phyloP scores from a whole-genome alignment of 495 filamentous ascomycete species.

The Aspergillus affinis region DNA sequence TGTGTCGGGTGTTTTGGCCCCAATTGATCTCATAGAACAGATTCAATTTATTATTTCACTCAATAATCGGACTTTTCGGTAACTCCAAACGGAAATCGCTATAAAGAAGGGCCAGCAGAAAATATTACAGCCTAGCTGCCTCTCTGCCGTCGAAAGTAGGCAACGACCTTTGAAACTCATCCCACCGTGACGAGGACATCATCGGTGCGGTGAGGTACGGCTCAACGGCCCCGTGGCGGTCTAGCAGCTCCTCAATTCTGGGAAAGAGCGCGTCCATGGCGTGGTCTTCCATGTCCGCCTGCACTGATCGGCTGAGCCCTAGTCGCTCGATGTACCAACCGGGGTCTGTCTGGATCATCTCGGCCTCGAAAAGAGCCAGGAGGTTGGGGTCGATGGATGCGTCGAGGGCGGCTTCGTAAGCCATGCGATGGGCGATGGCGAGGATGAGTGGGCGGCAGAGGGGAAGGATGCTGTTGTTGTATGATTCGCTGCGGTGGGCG shows the following conservation, averaged over 20 bases:
- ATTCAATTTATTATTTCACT: too few relatives aligned
- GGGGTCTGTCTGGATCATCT: slow-evolving; percentile 15
- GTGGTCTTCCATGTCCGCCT: slow-evolving; percentile 5
- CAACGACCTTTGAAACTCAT: neutral
- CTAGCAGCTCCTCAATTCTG: slow-evolving; percentile 1
- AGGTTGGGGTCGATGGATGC: slow-evolving; percentile 22
- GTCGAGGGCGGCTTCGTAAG: slow-evolving; percentile 33
- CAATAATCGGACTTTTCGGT: too few relatives aligned
- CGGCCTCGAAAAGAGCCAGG: slow-evolving; percentile 31
- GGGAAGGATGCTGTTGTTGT: slow-evolving; percentile 29
- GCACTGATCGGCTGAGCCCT: slow-evolving; percentile 1
- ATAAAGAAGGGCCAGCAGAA: too few relatives aligned
- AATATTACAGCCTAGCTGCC: neutral
- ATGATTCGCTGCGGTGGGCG: slow-evolving; percentile 25
- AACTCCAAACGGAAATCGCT: too few relatives aligned
- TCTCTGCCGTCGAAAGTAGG: neutral
- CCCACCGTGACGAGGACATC: neutral
- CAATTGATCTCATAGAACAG: too few relatives aligned
- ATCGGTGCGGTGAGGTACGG: slow-evolving; percentile 9
- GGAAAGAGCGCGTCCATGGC: slow-evolving; percentile 3
- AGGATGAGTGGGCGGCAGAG: slow-evolving; percentile 28
- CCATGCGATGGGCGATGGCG: slow-evolving; percentile 39
- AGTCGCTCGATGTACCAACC: slow-evolving; percentile 9
- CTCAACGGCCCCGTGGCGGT: slow-evolving; percentile 2
- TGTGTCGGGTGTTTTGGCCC: too few relatives aligned